Conservation (phyloP, 345 rosid genomes). For the Citrus maxima region DNA sequence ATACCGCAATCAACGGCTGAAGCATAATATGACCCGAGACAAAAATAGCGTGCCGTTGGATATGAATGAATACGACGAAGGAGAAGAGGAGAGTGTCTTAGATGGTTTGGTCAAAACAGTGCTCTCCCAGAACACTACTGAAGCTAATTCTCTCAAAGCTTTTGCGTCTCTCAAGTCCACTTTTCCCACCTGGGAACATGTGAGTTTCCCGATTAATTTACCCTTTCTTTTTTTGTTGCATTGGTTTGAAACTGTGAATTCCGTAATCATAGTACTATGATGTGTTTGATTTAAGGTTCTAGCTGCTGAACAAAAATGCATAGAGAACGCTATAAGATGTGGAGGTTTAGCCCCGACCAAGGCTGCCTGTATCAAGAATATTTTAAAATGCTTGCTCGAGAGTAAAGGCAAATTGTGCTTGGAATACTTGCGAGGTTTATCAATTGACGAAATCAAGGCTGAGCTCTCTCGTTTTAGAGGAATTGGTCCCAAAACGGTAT, state of each 20-base stretch:
- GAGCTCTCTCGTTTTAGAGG: conserved; percentile 85
- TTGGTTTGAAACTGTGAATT: background rate
- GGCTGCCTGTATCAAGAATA: conserved; percentile 70
- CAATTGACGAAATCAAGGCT: conserved; percentile 61
- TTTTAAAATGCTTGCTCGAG: conserved; percentile 52
- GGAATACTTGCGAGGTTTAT: conserved; percentile 64
- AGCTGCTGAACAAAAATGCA: conserved; percentile 51
- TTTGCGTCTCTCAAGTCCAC: conserved; percentile 68
- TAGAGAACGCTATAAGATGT: conserved; percentile 78
- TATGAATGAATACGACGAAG: conserved; percentile 10
- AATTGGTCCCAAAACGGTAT: conserved; percentile 83
- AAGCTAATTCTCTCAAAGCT: conserved; percentile 69
- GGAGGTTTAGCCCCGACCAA: conserved; percentile 90
- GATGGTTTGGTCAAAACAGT: conserved; percentile 75
- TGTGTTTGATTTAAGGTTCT: conserved; percentile 48
- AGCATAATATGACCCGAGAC: background rate
- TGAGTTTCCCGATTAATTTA: conserved; percentile 21
- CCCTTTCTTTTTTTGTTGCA: background rate
- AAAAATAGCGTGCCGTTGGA: conserved; percentile 9
- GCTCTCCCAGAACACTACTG: conserved; percentile 85
- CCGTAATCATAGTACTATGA: background rate
- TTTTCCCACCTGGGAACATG: conserved; percentile 74
- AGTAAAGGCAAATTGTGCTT: conserved; percentile 69
- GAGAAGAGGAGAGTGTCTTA: conserved; percentile 56
- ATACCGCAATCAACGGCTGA: conserved; percentile 55